phyloP scores from a whole-genome alignment of 108 stramenopile genomes.

The Cyclotella kingstonii region DNA sequence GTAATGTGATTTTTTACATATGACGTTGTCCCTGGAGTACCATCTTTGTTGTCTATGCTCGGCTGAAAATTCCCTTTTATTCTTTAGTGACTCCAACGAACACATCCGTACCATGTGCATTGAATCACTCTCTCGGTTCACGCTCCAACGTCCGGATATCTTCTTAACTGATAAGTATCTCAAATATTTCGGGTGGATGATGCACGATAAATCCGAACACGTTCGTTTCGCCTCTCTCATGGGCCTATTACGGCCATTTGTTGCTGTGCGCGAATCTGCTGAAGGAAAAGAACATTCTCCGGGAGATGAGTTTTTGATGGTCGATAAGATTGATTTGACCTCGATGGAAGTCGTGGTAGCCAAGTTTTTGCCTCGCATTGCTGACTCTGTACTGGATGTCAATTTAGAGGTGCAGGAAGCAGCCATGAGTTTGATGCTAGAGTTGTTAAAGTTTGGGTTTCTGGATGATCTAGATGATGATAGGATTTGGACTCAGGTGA shows the following conservation, averaged over 20 bases:
- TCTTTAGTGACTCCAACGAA: constrained; percentile 61
- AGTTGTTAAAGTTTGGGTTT: constrained; percentile 61
- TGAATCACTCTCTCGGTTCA: constrained; percentile 55
- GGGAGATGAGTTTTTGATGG: constrained; percentile 26
- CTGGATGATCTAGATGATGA: constrained; percentile 82
- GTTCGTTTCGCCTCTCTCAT: constrained; percentile 71
- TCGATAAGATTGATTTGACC: constrained; percentile 54
- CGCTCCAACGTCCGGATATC: constrained; percentile 71
- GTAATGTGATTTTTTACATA: constrained; percentile 6
- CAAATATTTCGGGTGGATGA: constrained; percentile 91
- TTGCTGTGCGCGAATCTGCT: constrained; percentile 29
- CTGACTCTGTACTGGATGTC: constrained; percentile 59
- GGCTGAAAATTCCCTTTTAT: constrained; percentile 4
- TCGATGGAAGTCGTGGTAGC: constrained; percentile 59
- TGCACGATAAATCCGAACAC: constrained; percentile 60
- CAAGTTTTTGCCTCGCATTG: constrained; percentile 72
- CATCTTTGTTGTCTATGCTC: neutral
- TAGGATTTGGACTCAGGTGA: constrained; percentile 71
- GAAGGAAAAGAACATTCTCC: constrained; percentile 10
- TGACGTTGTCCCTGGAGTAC: too few species aligned
- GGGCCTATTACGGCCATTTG: constrained; percentile 66
- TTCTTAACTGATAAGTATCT: constrained; percentile 82
- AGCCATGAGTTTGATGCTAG: constrained; percentile 65
- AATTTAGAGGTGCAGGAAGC: constrained; percentile 68
- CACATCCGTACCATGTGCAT: constrained; percentile 71